phyloP scores from a whole-genome alignment of 768 basidiomycete species.

The Leccinum ochraceum region DNA sequence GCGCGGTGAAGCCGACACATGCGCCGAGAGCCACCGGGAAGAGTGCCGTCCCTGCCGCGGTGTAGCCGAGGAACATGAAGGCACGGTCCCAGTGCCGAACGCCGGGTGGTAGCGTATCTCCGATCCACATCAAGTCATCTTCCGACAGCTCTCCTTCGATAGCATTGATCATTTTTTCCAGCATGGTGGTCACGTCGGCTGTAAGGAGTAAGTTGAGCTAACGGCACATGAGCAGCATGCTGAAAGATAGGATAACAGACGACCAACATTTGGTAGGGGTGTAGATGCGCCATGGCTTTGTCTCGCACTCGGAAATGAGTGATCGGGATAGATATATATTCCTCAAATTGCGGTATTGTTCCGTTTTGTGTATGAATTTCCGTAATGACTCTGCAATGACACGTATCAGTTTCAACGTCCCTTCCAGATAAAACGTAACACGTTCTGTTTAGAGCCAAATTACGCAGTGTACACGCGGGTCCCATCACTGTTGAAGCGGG shows the following conservation, averaged over 20 bases:
- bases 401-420: not conserved
- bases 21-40: conserved; percentile 21
- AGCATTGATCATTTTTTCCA: conserved; percentile 22
- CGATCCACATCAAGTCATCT: conserved; percentile 19
- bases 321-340: not conserved
- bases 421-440: not conserved
- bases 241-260: not conserved
- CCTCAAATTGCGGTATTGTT: not conserved
- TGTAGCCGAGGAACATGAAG: not conserved
- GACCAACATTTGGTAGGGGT: not conserved
- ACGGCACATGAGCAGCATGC: not conserved
- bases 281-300: not conserved
- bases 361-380: not conserved
- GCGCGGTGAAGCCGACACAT: not conserved
- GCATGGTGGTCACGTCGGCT: conserved; percentile 19
- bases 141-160: conserved; percentile 21
- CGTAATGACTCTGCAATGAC: not conserved
- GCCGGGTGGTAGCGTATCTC: conserved; percentile 20
- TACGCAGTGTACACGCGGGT: conserved; percentile 26
- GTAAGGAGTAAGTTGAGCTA: not conserved
- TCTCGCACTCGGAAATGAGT: not conserved
- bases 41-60: not conserved
- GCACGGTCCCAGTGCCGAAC: conserved; percentile 18
- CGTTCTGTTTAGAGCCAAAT: conserved; percentile 20
- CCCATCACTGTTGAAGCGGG: conserved; percentile 25